Evolutionary conservation across 176 grass and related monocot genomes (phyloP).

Genomic region (Oryza meyeriana): DNA sequence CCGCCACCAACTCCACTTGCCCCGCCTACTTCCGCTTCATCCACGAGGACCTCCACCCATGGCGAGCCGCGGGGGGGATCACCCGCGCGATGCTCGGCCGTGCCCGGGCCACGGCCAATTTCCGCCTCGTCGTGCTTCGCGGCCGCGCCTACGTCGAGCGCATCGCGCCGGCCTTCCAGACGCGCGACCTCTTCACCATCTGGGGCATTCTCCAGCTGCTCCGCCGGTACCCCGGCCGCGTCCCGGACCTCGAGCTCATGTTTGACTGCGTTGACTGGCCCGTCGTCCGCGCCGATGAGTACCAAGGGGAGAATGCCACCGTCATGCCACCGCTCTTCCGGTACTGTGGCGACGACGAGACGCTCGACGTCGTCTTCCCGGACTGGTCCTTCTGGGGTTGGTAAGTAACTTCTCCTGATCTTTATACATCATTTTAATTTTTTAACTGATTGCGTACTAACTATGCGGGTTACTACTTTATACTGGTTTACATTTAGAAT

Average conservation of each 20-base stretch:
- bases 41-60: conserved; percentile 82
- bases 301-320: conserved; percentile 44
- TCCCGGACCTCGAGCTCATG: conserved; percentile 93
- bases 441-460: neutral
- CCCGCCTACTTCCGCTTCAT: conserved; percentile 85
- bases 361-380: conserved; percentile 76
- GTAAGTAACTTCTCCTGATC: conserved; percentile 50
- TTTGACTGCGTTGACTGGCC: conserved; percentile 76
- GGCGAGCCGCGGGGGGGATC: conserved; percentile 61
- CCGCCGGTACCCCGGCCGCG: conserved; percentile 60
- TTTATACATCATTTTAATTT: neutral
- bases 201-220: conserved; percentile 95
- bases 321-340: conserved; percentile 69
- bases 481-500: neutral
- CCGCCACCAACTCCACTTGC: conserved; percentile 40
- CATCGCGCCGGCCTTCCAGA: conserved; percentile 60
- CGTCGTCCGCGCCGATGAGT: conserved; percentile 39
- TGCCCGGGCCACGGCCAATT: conserved; percentile 56
- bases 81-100: conserved; percentile 59
- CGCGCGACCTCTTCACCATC: conserved; percentile 74
- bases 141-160: conserved; percentile 62
- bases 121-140: conserved; percentile 55
- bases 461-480: too few species aligned
- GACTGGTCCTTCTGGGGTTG: conserved; percentile 99
- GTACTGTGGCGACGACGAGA: conserved; percentile 71